Evolutionary conservation across 371 early-diverging fungal species (phyloP).

Genomic region (Choanephora cucurbitarum): DNA sequence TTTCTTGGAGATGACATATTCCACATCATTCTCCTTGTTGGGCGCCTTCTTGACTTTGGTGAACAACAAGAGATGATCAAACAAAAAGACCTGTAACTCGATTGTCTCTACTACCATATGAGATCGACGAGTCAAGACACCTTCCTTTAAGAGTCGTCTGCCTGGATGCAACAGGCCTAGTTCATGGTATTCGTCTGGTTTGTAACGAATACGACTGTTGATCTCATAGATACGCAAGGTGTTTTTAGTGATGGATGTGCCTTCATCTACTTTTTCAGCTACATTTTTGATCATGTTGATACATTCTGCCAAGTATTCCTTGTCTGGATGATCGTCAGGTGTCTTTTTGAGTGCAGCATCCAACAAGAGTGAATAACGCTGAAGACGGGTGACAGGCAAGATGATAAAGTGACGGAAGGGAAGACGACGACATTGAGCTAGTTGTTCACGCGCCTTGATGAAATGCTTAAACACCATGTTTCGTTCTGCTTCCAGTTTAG

Average conservation of each 20-base stretch:
- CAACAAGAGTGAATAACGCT: slow-evolving; percentile 87
- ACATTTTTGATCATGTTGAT: slow-evolving; percentile 69
- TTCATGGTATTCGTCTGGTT: slow-evolving; percentile 44
- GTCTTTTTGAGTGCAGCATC: slow-evolving; percentile 82
- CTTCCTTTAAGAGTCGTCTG: slow-evolving; percentile 78
- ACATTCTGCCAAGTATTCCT: slow-evolving; percentile 53
- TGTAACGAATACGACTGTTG: slow-evolving; percentile 45
- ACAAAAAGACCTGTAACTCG: slow-evolving; percentile 77
- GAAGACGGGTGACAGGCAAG: slow-evolving; percentile 83
- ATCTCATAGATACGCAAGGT: slow-evolving; percentile 36
- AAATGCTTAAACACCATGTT: slow-evolving; percentile 78
- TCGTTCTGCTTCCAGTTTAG: slow-evolving; percentile 70
- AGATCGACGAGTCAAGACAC: slow-evolving; percentile 68
- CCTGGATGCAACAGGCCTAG: slow-evolving; percentile 70
- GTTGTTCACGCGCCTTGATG: slow-evolving; percentile 63
- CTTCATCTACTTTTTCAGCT: slow-evolving; percentile 53
- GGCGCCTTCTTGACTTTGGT: slow-evolving; percentile 57
- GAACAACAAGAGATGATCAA: slow-evolving; percentile 86
- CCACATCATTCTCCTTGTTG: slow-evolving; percentile 50
- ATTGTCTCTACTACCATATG: slow-evolving; percentile 68
- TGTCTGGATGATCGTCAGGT: slow-evolving; percentile 62
- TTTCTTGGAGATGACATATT: slow-evolving; percentile 61
- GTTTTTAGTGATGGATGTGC: slow-evolving; percentile 29
- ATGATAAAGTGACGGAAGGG: slow-evolving; percentile 58
- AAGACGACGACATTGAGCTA: slow-evolving; percentile 69